phyloP scores from a whole-genome alignment of 139 green algal species.

The Chlamydomonas schloesseri region DNA sequence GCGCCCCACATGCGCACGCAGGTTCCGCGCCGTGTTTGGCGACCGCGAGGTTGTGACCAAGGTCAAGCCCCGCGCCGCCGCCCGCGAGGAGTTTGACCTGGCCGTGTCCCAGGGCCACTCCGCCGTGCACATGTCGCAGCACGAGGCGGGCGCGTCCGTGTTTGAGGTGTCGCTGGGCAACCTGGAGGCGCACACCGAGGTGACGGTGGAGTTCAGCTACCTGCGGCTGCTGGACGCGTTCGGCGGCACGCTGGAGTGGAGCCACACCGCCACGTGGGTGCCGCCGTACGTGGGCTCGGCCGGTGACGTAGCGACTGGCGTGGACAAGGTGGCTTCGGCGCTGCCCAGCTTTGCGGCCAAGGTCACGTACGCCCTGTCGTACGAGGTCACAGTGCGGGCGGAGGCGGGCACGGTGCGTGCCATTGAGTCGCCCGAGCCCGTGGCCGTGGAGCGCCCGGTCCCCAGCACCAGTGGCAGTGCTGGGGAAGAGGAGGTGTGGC shows the following conservation, averaged over 20 bases:
- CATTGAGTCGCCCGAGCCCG: conserved; percentile 23
- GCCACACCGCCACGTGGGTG: conserved; percentile 59
- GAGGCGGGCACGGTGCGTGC: neutral
- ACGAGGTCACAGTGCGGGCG: conserved; percentile 30
- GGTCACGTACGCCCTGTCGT: conserved; percentile 46
- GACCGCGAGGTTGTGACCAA: conserved; percentile 25
- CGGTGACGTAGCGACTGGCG: neutral
- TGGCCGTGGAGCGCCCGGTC: neutral
- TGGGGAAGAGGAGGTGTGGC: neutral
- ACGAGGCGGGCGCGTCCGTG: conserved; percentile 25
- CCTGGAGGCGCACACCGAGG: conserved; percentile 43
- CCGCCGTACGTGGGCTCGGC: conserved; percentile 46
- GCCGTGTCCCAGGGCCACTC: conserved; percentile 52
- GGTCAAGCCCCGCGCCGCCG: conserved; percentile 32
- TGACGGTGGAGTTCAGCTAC: conserved; percentile 46
- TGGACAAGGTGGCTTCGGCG: neutral
- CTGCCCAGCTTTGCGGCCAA: conserved; percentile 19
- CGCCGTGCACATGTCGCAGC: conserved; percentile 32
- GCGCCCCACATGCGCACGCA: neutral
- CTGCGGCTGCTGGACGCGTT: conserved; percentile 49
- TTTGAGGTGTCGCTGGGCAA: conserved; percentile 55
- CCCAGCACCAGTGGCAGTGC: no score
- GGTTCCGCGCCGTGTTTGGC: conserved; percentile 20
- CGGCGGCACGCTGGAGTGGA: conserved; percentile 46
- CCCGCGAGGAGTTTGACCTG: conserved; percentile 27